Conservation (phyloP, 225 moss, liverwort and hornwort species). For the Polytrichum formosum region DNA sequence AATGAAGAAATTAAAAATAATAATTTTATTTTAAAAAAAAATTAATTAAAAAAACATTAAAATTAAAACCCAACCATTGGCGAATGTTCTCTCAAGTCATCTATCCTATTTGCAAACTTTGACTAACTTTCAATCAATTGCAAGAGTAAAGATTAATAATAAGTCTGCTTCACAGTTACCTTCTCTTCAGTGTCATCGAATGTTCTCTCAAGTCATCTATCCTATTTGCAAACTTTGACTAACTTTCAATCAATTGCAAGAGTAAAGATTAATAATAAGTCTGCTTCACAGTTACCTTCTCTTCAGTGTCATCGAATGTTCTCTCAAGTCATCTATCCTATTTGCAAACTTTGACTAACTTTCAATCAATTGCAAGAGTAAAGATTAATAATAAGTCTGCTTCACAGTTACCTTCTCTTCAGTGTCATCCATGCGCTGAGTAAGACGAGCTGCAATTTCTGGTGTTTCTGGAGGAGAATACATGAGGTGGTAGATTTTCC, state of each 20-base stretch:
- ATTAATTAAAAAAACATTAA: too few relatives aligned
- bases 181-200: slow-evolving; percentile 93
- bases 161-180: slow-evolving; percentile 21
- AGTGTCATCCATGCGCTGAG: slow-evolving; percentile 81
- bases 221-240: too few relatives aligned
- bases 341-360: too few relatives aligned
- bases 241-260: not conserved
- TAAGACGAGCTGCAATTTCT: slow-evolving; percentile 77
- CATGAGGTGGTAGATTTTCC: slow-evolving; percentile 84
- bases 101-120: too few relatives aligned
- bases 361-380: not conserved
- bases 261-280: too few relatives aligned
- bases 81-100: too few relatives aligned
- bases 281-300: slow-evolving; percentile 49
- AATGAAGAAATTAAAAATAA: too few relatives aligned
- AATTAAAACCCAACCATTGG: too few relatives aligned
- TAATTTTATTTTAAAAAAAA: too few relatives aligned
- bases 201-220: too few relatives aligned
- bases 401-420: slow-evolving; percentile 71
- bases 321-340: too few relatives aligned
- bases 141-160: not conserved
- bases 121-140: not conserved
- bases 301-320: slow-evolving; percentile 68
- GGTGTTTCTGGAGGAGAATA: slow-evolving; percentile 90
- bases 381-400: not conserved